These are phyloP conservation scores for Letharia lupina DNA, from an alignment of 495 filamentous ascomycete species.

Conservation along the genomic window DNA sequence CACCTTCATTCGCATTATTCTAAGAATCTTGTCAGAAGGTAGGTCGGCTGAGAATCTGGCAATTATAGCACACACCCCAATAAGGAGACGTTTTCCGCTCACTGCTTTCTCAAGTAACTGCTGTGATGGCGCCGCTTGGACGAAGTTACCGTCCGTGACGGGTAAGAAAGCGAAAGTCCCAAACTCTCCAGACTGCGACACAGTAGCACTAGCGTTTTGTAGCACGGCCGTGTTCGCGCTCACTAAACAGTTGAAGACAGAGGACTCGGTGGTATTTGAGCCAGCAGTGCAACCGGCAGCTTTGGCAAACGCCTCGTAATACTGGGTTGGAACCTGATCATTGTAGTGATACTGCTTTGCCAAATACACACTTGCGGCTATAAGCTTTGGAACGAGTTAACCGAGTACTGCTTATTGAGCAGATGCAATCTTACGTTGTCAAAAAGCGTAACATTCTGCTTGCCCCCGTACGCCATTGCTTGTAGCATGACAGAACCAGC, in stretches of 20 bases:
- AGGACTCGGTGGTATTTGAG: conserved; percentile 15
- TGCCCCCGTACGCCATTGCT: conserved; percentile 41
- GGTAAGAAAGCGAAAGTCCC: conserved; percentile 52
- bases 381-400: conserved; percentile 28
- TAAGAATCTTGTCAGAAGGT: conserved; percentile 21
- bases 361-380: conserved; percentile 41
- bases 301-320: conserved; percentile 46
- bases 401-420: too few species aligned
- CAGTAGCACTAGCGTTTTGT: conserved; percentile 44
- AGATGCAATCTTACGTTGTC: neutral
- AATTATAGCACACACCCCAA: conserved; percentile 30
- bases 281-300: conserved; percentile 38
- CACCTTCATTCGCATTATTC: conserved; percentile 46
- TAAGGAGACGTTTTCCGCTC: conserved; percentile 43
- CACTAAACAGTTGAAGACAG: conserved; percentile 47
- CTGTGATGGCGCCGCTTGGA: conserved; percentile 40
- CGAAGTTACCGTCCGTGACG: conserved; percentile 50
- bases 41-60: neutral
- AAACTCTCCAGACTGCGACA: conserved; percentile 37
- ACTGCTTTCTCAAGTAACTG: conserved; percentile 42
- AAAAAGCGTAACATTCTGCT: conserved; percentile 21
- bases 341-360: conserved; percentile 42
- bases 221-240: conserved; percentile 38
- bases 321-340: conserved; percentile 37
- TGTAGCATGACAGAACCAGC: conserved; percentile 42